Evolutionary conservation across 2,329 filamentous ascomycete species (phyloP).

Genomic region (Podosphaera fusca): DNA sequence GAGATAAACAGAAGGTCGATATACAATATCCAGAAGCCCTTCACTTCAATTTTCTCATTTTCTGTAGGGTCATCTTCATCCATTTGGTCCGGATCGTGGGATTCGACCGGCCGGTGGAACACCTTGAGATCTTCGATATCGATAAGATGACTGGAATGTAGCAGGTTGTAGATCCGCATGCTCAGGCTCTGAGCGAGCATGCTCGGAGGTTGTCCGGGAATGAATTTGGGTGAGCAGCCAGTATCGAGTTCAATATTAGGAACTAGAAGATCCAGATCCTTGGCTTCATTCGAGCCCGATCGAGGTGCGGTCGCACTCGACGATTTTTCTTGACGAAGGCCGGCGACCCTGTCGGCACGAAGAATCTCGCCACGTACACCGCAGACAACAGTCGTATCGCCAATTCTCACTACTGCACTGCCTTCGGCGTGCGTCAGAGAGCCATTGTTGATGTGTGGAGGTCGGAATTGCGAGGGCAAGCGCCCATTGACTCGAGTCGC

Average conservation of each 20-base stretch:
- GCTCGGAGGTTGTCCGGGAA: constrained; percentile 64
- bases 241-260: constrained; percentile 87
- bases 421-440: constrained; percentile 78
- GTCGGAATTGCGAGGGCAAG: constrained; percentile 41
- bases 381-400: constrained; percentile 86
- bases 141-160: constrained; percentile 49
- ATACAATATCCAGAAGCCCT: constrained; percentile 86
- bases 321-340: constrained; percentile 26
- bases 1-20: constrained; percentile 90
- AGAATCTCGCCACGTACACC: constrained; percentile 76
- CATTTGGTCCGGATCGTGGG: constrained; percentile 22
- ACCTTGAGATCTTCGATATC: constrained; percentile 47
- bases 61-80: constrained; percentile 17
- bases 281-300: constrained; percentile 21
- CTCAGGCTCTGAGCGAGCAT: constrained; percentile 61
- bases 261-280: constrained; percentile 52
- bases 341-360: constrained; percentile 48
- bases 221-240: constrained; percentile 64
- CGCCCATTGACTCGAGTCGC: constrained; percentile 66
- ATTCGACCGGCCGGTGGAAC: constrained; percentile 26
- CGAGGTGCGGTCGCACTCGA: constrained; percentile 15
- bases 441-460: constrained; percentile 55
- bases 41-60: constrained; percentile 26
- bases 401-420: constrained; percentile 66
- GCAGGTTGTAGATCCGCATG: constrained; percentile 51